A percentile compares a stretch with the other conserved stretches of the same genome.
Evolutionary conservation across 1,284 basidiomycete species (phyloP).

Genomic region (Tilletia horrida): DNA sequence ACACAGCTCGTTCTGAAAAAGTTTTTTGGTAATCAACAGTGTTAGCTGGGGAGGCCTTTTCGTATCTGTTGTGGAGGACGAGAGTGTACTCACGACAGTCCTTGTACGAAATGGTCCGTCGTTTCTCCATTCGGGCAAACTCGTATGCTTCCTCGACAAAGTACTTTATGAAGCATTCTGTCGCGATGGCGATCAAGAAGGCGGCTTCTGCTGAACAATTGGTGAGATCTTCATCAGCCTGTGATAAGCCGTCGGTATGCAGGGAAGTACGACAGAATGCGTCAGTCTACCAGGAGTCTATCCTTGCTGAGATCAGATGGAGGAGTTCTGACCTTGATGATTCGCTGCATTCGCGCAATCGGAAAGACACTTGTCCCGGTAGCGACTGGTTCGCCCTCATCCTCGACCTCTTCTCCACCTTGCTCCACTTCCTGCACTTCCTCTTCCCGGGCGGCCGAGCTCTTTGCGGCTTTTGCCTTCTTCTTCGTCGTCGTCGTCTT

Average conservation of each 20-base stretch:
- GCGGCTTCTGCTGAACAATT: slow-evolving; percentile 10
- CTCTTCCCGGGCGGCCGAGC: neutral
- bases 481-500: neutral
- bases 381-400: neutral
- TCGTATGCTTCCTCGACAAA: slow-evolving; percentile 15
- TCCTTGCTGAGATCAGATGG: too few relatives aligned
- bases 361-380: slow-evolving; percentile 14
- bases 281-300: too few relatives aligned
- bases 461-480: neutral
- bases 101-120: slow-evolving; percentile 5
- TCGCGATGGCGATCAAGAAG: slow-evolving; percentile 19
- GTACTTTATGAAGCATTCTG: slow-evolving; percentile 18
- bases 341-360: slow-evolving; percentile 6
- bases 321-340: slow-evolving; percentile 17
- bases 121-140: slow-evolving; percentile 11
- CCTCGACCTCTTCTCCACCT: neutral
- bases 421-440: neutral
- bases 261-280: neutral
- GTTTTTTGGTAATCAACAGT: too few relatives aligned
- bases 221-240: slow-evolving; percentile 10
- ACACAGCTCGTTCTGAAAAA: slow-evolving; percentile 7
- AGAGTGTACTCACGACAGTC: slow-evolving; percentile 14
- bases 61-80: too few relatives aligned
- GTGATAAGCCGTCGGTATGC: too few relatives aligned
- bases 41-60: too few relatives aligned